Evolutionary conservation across 2,329 filamentous ascomycete genomes (phyloP).

Genomic region (Didymellaceae sp.): DNA sequence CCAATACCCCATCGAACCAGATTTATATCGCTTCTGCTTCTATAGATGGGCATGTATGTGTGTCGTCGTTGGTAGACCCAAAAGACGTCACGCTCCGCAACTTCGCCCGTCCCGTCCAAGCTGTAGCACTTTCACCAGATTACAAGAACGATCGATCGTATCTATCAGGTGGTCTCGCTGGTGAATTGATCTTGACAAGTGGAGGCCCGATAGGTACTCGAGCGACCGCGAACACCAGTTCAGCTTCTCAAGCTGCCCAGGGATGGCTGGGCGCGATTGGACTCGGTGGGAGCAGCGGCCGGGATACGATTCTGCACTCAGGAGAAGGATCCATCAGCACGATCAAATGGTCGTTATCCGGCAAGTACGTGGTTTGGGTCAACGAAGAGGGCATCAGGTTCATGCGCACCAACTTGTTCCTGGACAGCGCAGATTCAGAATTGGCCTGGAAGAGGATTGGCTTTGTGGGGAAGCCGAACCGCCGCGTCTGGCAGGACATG

Average conservation of each 20-base stretch:
- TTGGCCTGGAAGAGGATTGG: constrained; percentile 94
- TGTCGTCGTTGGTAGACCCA: constrained; percentile 83
- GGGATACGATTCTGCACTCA: constrained; percentile 85
- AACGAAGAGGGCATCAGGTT: constrained; percentile 98
- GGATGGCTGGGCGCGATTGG: constrained; percentile 93
- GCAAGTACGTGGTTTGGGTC: constrained; percentile 91
- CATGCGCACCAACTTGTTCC: constrained; percentile 85
- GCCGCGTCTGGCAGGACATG: constrained; percentile 93
- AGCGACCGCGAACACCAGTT: constrained; percentile 83
- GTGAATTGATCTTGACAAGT: constrained; percentile 83
- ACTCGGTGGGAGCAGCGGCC: constrained; percentile 76
- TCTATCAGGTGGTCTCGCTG: constrained; percentile 87
- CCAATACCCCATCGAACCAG: constrained; percentile 81
- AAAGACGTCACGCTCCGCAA: constrained; percentile 92
- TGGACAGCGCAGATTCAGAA: constrained; percentile 78
- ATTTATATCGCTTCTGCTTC: constrained; percentile 95
- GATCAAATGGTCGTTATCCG: constrained; percentile 93
- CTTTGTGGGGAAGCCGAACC: constrained; percentile 87
- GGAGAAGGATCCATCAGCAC: constrained; percentile 90
- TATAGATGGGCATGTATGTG: constrained; percentile 93
- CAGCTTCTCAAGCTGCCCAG: constrained; percentile 81
- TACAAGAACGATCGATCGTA: constrained; percentile 90
- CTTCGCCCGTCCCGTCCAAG: constrained; percentile 90
- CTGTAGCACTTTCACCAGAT: constrained; percentile 92
- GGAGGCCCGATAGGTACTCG: constrained; percentile 81